These are phyloP conservation scores for Neofusicoccum umdonicola DNA, from an alignment of 2,329 filamentous ascomycete species.

Conservation along the genomic window DNA sequence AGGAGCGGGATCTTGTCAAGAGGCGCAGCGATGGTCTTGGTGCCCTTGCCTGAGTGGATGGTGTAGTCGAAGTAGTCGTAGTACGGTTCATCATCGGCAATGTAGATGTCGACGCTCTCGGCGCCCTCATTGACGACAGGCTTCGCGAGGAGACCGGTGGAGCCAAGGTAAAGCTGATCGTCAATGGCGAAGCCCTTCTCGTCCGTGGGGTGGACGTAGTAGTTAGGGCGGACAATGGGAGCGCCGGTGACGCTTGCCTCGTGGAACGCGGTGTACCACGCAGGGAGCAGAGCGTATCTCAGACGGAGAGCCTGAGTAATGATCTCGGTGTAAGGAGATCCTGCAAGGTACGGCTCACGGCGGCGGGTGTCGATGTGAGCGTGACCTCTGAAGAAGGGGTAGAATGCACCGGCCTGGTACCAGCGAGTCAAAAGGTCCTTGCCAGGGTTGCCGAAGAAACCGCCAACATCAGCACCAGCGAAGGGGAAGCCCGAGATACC, in stretches of 20 bases:
- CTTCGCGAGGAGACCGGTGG: conserved; percentile 87
- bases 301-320: conserved; percentile 85
- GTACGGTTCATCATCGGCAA: conserved; percentile 85
- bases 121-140: conserved; percentile 79
- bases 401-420: conserved; percentile 96
- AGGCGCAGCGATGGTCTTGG: conserved; percentile 71
- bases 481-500: conserved; percentile 94
- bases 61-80: conserved; percentile 95
- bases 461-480: conserved; percentile 90
- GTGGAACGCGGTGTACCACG: conserved; percentile 97
- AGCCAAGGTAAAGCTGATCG: conserved; percentile 88
- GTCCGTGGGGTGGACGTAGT: conserved; percentile 84
- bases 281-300: conserved; percentile 82
- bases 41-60: conserved; percentile 69
- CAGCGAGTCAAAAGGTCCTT: conserved; percentile 89
- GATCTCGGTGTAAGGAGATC: conserved; percentile 80
- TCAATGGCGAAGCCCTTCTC: conserved; percentile 86
- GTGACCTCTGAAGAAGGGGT: conserved; percentile 96
- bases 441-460: conserved; percentile 96
- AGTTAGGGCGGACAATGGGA: conserved; percentile 88
- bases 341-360: conserved; percentile 85
- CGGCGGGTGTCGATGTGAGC: conserved; percentile 95
- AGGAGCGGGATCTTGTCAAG: conserved; percentile 84
- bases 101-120: conserved; percentile 73
- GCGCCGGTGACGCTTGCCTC: conserved; percentile 78